Evolutionary conservation across 441 rosid genomes (phyloP), one percentile per base, ranked within the genome.

Genomic region (Erysimum cheiri): DNA sequence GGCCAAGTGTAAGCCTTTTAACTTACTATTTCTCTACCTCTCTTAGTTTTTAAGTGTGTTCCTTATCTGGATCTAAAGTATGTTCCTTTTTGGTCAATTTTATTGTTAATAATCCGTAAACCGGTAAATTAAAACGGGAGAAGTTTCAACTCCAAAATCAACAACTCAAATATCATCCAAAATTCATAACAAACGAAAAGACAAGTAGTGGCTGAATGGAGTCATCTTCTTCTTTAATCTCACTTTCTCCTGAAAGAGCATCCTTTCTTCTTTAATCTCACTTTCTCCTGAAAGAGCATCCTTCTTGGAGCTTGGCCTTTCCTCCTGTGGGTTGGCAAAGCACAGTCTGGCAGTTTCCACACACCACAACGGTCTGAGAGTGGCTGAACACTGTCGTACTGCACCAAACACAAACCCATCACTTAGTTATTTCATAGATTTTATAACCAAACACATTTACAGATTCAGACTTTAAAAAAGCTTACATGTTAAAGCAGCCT

Each of bases 281-380:
- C n/a, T n/a, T n/a, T n/a, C n/a, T n/a, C n/a, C n/a, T n/a, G n/a
- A n/a, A n/a, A n/a, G n/a, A n/a, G n/a, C n/a, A n/a, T n/a, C n/a
- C n/a, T n/a, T 88, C 91, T 0, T 84, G 80, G 67, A 88, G 91
- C 53, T 79, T 79, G 0, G 91, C 93, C 8, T 82, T 85, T 10
- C 91, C 93, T 62, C 93, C 88, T 0, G 90, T 87, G 9, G 93
- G 90, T 73, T 85, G 88, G 84, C 90, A 84, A 29, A 87, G 39
- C 8, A 87, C 87, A 0, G 87, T 76, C 82, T 88, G 91, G 81
- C 93, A 88, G 69, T 84, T 88, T 2, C 90, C 87, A 5, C 93
- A 86, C 4, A 86, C 85, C 71, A 88, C 93, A 19, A 83, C 89
- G 0, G 93, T 85, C 70, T 88, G 89, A 0, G 93, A 88, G 72